Evolutionary conservation across 352 stramenopile genomes (phyloP).

Genomic region (Phytophthora fragariaefolia): DNA sequence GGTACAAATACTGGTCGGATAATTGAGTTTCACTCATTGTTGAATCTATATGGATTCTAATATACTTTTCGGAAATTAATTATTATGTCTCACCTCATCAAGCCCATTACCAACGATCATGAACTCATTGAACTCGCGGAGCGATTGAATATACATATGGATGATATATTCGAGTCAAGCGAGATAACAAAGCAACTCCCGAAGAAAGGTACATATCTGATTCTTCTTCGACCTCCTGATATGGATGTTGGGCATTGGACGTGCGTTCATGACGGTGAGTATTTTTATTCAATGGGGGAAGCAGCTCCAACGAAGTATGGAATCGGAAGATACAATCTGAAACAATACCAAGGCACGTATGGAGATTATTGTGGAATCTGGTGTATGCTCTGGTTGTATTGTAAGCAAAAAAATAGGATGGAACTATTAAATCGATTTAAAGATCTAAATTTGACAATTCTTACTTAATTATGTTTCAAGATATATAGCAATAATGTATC

Average conservation of each 20-base stretch:
- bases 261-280: constrained; percentile 2
- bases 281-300: constrained; percentile 20
- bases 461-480: constrained; percentile 14
- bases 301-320: background rate
- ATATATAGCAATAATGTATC: constrained; percentile 21
- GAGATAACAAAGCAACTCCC: background rate
- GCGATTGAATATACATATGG: background rate
- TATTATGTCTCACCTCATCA: constrained; percentile 8
- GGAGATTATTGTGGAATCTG: constrained; percentile 17
- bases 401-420: constrained; percentile 17
- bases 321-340: constrained; percentile 8
- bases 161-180: constrained; percentile 3
- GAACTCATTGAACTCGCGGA: constrained; percentile 7
- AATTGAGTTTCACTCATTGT: constrained; percentile 12
- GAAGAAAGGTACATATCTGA: constrained; percentile 2
- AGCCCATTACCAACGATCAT: constrained; percentile 3
- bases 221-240: background rate
- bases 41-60: constrained; percentile 6
- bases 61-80: constrained; percentile 8
- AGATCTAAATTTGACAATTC: constrained; percentile 23
- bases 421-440: constrained; percentile 15
- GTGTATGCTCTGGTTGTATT: constrained; percentile 13
- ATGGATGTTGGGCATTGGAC: constrained; percentile 16
- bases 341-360: constrained; percentile 18
- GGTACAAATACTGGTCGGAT: constrained; percentile 11